These are phyloP conservation scores for Fonsecaea monophora DNA, from an alignment of 2,329 filamentous ascomycete genomes.

Conservation along the genomic window DNA sequence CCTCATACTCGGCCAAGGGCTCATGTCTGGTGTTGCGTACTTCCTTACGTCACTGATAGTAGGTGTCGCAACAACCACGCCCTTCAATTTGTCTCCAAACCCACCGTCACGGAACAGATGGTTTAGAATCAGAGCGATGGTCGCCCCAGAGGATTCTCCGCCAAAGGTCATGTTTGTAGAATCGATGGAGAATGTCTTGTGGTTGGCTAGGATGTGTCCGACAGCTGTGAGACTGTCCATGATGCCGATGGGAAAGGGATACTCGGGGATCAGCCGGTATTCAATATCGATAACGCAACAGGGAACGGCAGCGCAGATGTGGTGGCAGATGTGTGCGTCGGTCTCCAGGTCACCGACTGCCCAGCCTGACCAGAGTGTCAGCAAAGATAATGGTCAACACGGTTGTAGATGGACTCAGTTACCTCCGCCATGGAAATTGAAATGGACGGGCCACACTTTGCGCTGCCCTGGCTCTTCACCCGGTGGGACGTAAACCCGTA, in stretches of 20 bases:
- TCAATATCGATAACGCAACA: conserved; percentile 41
- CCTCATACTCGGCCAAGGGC: conserved; percentile 39
- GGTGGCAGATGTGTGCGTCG: conserved; percentile 40
- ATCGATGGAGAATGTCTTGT: conserved; percentile 40
- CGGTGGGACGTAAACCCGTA: conserved; percentile 40
- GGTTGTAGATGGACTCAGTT: conserved; percentile 4
- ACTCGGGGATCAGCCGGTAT: conserved; percentile 40
- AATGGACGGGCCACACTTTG: conserved; percentile 41
- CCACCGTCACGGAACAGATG: conserved; percentile 38
- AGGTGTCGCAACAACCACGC: conserved; percentile 38
- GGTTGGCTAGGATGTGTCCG: conserved; percentile 37
- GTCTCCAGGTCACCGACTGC: conserved; percentile 40
- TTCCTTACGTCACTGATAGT: conserved; percentile 40
- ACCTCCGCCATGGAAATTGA: conserved; percentile 42
- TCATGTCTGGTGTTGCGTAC: conserved; percentile 39
- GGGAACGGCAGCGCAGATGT: conserved; percentile 39
- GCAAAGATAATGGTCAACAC: background rate
- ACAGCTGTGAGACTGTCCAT: conserved; percentile 38
- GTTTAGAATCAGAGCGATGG: conserved; percentile 38
- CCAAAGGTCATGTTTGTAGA: conserved; percentile 38
- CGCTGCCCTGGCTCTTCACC: conserved; percentile 38
- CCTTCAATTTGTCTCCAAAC: conserved; percentile 34
- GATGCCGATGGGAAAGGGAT: conserved; percentile 39
- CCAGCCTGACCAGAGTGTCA: conserved; percentile 33
- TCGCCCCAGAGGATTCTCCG: conserved; percentile 39